Evolutionary conservation across 1,284 basidiomycete species (phyloP).

Genomic region (Rhodotorula mucilaginosa): DNA sequence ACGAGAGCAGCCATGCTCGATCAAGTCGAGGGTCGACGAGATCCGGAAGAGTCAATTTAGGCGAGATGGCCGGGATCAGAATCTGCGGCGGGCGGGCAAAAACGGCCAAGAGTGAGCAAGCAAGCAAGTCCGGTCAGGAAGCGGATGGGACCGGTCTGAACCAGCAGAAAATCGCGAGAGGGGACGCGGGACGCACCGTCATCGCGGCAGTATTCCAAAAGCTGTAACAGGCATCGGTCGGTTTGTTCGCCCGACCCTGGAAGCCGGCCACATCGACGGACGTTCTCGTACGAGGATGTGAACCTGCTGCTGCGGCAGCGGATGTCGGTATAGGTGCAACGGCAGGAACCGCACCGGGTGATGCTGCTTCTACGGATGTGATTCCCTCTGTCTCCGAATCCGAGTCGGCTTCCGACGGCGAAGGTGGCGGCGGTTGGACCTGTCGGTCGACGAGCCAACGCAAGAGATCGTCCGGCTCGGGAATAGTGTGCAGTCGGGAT

Average conservation of each 20-base stretch:
- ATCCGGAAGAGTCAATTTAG: background rate
- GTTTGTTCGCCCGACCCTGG: slow-evolving; percentile 78
- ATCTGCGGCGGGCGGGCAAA: slow-evolving; percentile 5
- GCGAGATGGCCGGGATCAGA: slow-evolving; percentile 10
- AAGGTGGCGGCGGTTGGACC: slow-evolving; percentile 43
- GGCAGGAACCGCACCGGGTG: too few relatives aligned
- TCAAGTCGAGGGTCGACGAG: slow-evolving; percentile 51
- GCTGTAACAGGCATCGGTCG: slow-evolving; percentile 85
- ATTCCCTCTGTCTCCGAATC: background rate
- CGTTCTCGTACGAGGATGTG: too few relatives aligned
- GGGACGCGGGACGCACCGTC: slow-evolving; percentile 54
- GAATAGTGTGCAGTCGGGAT: slow-evolving; percentile 50
- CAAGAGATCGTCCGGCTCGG: slow-evolving; percentile 59
- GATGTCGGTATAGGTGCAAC: background rate
- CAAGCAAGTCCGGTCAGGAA: too few relatives aligned
- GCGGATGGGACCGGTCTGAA: background rate
- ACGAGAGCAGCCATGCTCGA: slow-evolving; percentile 63
- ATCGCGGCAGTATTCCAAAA: slow-evolving; percentile 87
- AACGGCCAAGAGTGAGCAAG: background rate
- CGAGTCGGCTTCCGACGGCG: background rate
- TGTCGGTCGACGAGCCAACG: slow-evolving; percentile 76
- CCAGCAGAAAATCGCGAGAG: slow-evolving; percentile 4
- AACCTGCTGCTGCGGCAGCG: background rate
- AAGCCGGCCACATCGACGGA: slow-evolving; percentile 57
- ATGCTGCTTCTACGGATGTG: too few relatives aligned